A percentile compares a stretch with the other conserved stretches of the same genome.
These are phyloP conservation scores for Agaricus sinodeliciosus DNA, from an alignment of 768 basidiomycete species.

Conservation along the genomic window DNA sequence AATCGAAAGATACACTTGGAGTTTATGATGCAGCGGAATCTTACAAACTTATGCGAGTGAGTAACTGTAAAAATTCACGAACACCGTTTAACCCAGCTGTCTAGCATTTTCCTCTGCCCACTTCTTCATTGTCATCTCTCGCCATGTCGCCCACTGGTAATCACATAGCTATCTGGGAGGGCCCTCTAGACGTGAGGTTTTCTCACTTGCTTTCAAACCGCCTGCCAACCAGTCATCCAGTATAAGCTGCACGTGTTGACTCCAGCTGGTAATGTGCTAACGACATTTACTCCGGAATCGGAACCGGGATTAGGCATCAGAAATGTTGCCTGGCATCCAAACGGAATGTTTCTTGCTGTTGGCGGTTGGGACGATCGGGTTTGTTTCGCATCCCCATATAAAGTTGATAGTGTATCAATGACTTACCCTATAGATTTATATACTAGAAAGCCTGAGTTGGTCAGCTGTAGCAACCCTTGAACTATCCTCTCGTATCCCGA, in stretches of 20 bases:
- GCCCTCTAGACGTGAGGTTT: constrained; percentile 63
- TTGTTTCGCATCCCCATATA: constrained; percentile 10
- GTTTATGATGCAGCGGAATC: constrained; percentile 71
- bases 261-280: constrained; percentile 55
- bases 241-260: constrained; percentile 72
- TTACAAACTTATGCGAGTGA: constrained; percentile 69
- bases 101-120: constrained; percentile 82
- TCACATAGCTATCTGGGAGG: constrained; percentile 78
- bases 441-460: constrained; percentile 76
- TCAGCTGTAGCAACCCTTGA: constrained; percentile 58
- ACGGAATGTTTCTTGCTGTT: constrained; percentile 72
- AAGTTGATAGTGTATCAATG: neutral
- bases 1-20: constrained; percentile 82
- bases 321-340: constrained; percentile 79
- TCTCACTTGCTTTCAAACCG: constrained; percentile 1
- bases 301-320: constrained; percentile 86
- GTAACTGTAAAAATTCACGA: constrained; percentile 14
- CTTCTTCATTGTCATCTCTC: constrained; percentile 62
- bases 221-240: constrained; percentile 28
- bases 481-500: constrained; percentile 48
- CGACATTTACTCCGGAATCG: constrained; percentile 60
- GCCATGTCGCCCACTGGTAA: constrained; percentile 73
- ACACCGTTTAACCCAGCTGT: neutral
- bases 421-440: constrained; percentile 47
- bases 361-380: constrained; percentile 91